phyloP scores from a whole-genome alignment of 768 basidiomycete genomes.

The Mycena filopes region DNA sequence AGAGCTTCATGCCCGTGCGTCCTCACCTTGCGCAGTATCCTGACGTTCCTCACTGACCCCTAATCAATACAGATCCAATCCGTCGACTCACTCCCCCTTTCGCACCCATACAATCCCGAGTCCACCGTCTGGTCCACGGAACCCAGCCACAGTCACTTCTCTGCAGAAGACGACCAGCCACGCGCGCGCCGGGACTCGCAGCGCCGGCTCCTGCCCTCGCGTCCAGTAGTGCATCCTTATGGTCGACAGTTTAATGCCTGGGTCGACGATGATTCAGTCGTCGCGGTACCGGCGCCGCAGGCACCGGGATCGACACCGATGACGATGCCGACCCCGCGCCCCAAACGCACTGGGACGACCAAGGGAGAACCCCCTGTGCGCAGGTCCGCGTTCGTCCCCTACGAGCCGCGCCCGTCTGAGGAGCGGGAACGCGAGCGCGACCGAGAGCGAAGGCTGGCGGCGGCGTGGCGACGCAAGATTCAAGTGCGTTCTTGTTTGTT shows the following conservation, averaged over 20 bases:
- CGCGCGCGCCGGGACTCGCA: conserved; percentile 10
- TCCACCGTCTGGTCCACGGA: background rate
- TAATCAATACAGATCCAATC: conserved; percentile 14
- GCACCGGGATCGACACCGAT: background rate
- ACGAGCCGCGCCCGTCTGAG: conserved; percentile 18
- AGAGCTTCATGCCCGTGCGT: conserved; percentile 19
- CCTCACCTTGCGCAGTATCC: background rate
- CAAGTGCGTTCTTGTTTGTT: background rate
- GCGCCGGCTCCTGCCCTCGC: background rate
- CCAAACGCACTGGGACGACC: background rate
- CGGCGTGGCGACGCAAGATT: conserved; percentile 19
- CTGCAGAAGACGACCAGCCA: background rate
- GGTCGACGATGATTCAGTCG: conserved; percentile 23
- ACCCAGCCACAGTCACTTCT: conserved; percentile 11
- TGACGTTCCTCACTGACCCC: background rate
- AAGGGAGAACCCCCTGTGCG: background rate
- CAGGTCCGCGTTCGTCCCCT: background rate
- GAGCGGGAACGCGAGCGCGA: background rate
- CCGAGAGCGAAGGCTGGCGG: background rate
- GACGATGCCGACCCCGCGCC: background rate
- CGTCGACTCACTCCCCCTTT: conserved; percentile 15
- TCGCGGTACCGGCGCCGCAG: background rate
- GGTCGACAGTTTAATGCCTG: background rate
- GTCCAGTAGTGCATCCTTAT: conserved; percentile 12
- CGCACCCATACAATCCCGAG: conserved; percentile 8